These are phyloP conservation scores for Lactifluus piperatus DNA, from an alignment of 768 basidiomycete species.

Conservation along the genomic window DNA sequence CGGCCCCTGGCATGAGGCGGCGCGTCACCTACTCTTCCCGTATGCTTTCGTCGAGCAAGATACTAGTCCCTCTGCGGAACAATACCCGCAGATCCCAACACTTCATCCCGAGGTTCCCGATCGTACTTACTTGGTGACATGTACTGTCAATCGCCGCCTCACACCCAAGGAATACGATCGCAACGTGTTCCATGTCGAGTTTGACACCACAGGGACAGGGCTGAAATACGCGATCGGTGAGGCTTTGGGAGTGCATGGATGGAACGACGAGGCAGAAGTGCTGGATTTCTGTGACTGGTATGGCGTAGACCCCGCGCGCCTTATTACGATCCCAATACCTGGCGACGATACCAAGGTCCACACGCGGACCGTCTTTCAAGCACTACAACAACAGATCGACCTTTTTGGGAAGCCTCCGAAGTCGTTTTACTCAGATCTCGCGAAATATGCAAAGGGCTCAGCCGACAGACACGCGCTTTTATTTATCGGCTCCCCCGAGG, in stretches of 20 bases:
- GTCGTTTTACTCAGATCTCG: conserved; percentile 86
- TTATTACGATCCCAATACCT: conserved; percentile 75
- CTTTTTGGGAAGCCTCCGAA: conserved; percentile 95
- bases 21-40: conserved; percentile 85
- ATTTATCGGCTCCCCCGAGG: conserved; percentile 93
- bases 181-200: conserved; percentile 98
- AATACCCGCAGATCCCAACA: conserved; percentile 52
- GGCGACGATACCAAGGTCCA: conserved; percentile 60
- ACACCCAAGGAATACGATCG: conserved; percentile 95
- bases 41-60: conserved; percentile 56
- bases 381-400: conserved; percentile 93
- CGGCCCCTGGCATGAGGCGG: conserved; percentile 75
- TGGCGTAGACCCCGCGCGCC: conserved; percentile 67
- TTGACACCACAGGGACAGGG: conserved; percentile 85
- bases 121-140: conserved; percentile 88
- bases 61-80: conserved; percentile 30
- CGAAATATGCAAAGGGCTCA: conserved; percentile 58
- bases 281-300: conserved; percentile 88
- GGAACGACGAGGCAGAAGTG: conserved; percentile 90
- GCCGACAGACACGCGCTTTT: conserved; percentile 73
- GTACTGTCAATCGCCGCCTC: conserved; percentile 87
- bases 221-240: conserved; percentile 95
- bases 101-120: conserved; percentile 84
- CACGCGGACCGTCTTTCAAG: conserved; percentile 91
- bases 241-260: conserved; percentile 94